Evolutionary conservation across 768 basidiomycete species (phyloP).

Genomic region (Tulasnella sp.): DNA sequence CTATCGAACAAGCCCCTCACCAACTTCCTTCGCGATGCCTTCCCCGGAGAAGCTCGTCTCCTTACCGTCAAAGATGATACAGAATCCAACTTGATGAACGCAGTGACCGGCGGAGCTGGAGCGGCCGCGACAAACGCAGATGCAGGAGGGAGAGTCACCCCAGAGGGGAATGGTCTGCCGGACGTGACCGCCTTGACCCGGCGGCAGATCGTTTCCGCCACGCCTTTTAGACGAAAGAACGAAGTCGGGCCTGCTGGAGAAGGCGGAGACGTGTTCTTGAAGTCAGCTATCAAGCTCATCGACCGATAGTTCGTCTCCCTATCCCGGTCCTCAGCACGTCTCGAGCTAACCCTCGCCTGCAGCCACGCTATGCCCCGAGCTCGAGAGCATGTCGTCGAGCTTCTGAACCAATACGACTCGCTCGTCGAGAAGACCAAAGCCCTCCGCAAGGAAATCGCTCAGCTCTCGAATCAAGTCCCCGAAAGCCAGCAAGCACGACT

Average conservation of each 20-base stretch:
- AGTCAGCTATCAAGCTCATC: slow-evolving; percentile 10
- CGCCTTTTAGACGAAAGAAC: slow-evolving; percentile 9
- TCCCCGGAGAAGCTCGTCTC: slow-evolving; percentile 6
- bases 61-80: neutral
- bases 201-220: slow-evolving; percentile 13
- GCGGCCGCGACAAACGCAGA: neutral
- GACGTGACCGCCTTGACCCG: slow-evolving; percentile 1
- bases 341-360: neutral
- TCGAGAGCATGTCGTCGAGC: slow-evolving; percentile 1
- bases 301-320: slow-evolving; percentile 14
- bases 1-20: slow-evolving; percentile 7
- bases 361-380: slow-evolving; percentile 13
- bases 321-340: neutral
- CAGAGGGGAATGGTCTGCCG: neutral
- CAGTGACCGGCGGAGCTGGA: neutral
- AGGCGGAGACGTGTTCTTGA: slow-evolving; percentile 12
- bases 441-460: neutral
- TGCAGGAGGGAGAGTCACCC: neutral
- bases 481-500: neutral
- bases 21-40: slow-evolving; percentile 4
- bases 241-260: slow-evolving; percentile 9
- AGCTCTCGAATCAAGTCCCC: neutral
- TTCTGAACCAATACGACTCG: neutral
- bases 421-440: neutral
- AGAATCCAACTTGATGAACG: neutral